Conservation (phyloP, 169 alveolate species). For the Plasmodium gonderi region DNA sequence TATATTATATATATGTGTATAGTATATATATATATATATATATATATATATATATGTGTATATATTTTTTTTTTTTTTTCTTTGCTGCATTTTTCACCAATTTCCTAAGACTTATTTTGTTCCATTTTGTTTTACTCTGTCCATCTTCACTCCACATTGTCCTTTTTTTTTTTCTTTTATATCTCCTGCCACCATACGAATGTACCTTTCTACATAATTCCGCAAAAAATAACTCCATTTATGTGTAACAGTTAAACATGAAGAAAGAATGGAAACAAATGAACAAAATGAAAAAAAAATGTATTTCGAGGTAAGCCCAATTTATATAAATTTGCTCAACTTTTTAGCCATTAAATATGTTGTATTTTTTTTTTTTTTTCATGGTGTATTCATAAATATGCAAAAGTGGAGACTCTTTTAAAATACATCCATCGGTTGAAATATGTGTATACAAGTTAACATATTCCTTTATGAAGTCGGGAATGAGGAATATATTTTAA, state of each 20-base stretch:
- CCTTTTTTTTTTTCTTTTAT: not conserved
- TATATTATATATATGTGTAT: too few relatives aligned
- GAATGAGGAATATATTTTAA: too few relatives aligned
- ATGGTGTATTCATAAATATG: not conserved
- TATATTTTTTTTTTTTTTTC: not conserved
- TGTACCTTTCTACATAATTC: not conserved
- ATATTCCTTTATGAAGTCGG: too few relatives aligned
- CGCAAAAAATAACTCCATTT: conserved; percentile 6
- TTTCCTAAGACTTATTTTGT: not conserved
- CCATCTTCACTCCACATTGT: not conserved
- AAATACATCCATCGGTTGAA: too few relatives aligned
- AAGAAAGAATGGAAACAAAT: not conserved
- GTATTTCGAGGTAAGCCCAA: not conserved
- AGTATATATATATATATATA: too few relatives aligned
- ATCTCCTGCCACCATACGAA: not conserved
- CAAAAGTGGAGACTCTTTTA: not conserved
- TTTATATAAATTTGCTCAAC: not conserved
- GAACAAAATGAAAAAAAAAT: not conserved
- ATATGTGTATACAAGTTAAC: too few relatives aligned
- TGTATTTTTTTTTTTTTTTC: not conserved
- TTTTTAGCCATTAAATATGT: not conserved
- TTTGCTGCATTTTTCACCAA: too few relatives aligned
- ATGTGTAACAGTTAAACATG: conserved; percentile 1
- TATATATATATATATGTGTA: too few relatives aligned
- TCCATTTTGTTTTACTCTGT: not conserved